Percentiles rank a stretch among this genome's conserved stretches.
Evolutionary conservation across 345 rosid species (phyloP).

Genomic region (Psidium friedrichsthalianum): DNA sequence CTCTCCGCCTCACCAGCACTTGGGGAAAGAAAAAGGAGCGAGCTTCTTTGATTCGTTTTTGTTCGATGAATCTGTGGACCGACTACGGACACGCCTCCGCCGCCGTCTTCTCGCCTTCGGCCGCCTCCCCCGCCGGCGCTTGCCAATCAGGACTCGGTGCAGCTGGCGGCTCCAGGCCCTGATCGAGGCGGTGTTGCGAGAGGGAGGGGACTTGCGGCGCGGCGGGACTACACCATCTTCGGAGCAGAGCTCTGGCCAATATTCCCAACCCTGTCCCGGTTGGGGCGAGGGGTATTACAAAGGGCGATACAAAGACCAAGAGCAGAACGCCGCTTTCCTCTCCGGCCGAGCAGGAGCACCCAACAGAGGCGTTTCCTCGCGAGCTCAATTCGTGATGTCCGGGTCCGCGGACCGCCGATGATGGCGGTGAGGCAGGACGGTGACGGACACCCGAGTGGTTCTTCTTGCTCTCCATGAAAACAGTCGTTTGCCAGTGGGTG

Average conservation of each 20-base stretch:
- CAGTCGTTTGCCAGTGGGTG: slow-evolving; percentile 53
- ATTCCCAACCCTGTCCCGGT: slow-evolving; percentile 30
- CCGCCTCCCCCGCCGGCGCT: neutral
- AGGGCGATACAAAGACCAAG: slow-evolving; percentile 58
- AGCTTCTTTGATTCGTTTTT: neutral
- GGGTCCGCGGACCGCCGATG: slow-evolving; percentile 37
- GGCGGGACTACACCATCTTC: slow-evolving; percentile 82
- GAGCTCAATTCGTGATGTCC: slow-evolving; percentile 72
- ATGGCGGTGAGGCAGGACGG: slow-evolving; percentile 76
- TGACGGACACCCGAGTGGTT: slow-evolving; percentile 92
- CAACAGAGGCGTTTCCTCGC: slow-evolving; percentile 48
- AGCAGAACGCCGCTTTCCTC: slow-evolving; percentile 14
- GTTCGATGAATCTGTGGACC: neutral
- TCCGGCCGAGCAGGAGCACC: slow-evolving; percentile 62
- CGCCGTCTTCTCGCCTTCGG: neutral
- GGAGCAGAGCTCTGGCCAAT: slow-evolving; percentile 79
- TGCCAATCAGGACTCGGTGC: slow-evolving; percentile 58
- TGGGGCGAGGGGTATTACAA: slow-evolving; percentile 95
- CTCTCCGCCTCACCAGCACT: neutral
- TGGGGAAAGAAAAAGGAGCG: neutral
- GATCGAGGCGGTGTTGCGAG: slow-evolving; percentile 40
- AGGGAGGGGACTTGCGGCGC: slow-evolving; percentile 60
- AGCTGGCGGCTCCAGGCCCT: slow-evolving; percentile 70
- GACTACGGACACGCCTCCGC: neutral
- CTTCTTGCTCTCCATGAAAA: slow-evolving; percentile 76